Evolutionary conservation across 2,329 filamentous ascomycete species (phyloP).

Genomic region (Trichoderma sp.): DNA sequence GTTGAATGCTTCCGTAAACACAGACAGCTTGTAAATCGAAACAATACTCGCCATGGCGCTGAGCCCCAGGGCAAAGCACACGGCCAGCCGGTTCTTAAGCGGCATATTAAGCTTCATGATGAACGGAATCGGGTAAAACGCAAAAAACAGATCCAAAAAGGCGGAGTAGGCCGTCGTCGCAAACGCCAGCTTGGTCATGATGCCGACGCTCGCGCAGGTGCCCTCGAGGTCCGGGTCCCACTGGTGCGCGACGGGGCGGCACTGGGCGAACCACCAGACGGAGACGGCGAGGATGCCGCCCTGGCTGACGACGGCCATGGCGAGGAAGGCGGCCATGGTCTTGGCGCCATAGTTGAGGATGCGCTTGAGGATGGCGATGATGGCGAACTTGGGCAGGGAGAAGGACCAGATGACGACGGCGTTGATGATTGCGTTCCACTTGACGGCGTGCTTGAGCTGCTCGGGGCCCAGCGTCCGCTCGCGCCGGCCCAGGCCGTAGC

Average conservation of each 20-base stretch:
- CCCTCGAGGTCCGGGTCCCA: conserved; percentile 33
- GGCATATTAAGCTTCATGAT: conserved; percentile 37
- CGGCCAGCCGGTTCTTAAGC: conserved; percentile 32
- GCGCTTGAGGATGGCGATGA: conserved; percentile 36
- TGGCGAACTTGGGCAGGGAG: conserved; percentile 37
- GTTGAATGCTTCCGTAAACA: conserved; percentile 34
- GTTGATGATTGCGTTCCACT: conserved; percentile 36
- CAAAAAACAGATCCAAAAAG: conserved; percentile 37
- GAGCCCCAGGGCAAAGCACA: conserved; percentile 34
- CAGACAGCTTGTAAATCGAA: conserved; percentile 36
- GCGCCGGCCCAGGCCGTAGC: conserved; percentile 34
- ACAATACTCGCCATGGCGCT: conserved; percentile 33
- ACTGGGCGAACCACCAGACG: conserved; percentile 36
- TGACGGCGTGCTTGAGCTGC: conserved; percentile 30
- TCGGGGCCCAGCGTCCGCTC: conserved; percentile 24
- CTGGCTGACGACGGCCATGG: conserved; percentile 33
- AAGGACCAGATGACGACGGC: conserved; percentile 36
- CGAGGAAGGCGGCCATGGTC: conserved; percentile 35
- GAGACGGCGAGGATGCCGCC: conserved; percentile 34
- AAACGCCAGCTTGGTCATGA: conserved; percentile 34
- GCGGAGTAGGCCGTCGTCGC: conserved; percentile 36
- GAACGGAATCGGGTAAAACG: conserved; percentile 35
- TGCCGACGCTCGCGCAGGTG: conserved; percentile 31
- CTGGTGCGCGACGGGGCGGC: conserved; percentile 33
- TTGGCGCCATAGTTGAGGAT: conserved; percentile 36